Conservation (phyloP, 1,284 basidiomycete genomes). For the Leccinum pachyderme region DNA sequence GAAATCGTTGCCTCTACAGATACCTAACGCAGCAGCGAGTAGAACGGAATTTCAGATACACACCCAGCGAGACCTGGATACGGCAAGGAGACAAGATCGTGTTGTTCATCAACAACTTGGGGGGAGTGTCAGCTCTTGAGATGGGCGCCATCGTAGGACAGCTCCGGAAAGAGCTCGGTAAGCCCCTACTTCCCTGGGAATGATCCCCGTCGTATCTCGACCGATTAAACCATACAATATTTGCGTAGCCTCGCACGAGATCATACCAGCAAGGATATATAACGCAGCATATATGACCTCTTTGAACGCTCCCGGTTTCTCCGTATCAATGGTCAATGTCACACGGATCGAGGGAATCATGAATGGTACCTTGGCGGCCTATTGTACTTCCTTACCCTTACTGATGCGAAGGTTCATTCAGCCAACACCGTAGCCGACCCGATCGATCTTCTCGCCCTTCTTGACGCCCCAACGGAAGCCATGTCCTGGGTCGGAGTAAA, state of each 20-base stretch:
- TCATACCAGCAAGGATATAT: conserved; percentile 35
- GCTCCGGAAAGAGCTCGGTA: conserved; percentile 41
- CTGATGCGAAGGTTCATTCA: not conserved
- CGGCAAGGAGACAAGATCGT: conserved; percentile 35
- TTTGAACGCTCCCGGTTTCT: conserved; percentile 46
- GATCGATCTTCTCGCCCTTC: conserved; percentile 31
- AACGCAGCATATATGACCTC: conserved; percentile 44
- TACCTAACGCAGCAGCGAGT: too few species aligned
- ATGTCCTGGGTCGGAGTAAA: conserved; percentile 39
- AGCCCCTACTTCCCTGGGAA: conserved; percentile 7
- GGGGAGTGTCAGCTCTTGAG: conserved; percentile 53
- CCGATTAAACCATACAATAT: not conserved
- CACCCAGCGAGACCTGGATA: conserved; percentile 15
- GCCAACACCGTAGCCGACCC: conserved; percentile 2
- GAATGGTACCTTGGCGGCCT: conserved; percentile 5
- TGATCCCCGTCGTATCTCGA: not conserved
- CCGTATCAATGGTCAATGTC: conserved; percentile 41
- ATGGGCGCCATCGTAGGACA: conserved; percentile 50
- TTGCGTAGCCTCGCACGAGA: conserved; percentile 12
- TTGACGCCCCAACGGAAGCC: conserved; percentile 42
- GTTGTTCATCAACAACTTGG: conserved; percentile 55
- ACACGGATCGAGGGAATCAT: conserved; percentile 15
- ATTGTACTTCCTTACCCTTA: not conserved
- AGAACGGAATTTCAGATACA: conserved; percentile 4
- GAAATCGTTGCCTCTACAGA: not conserved